Evolutionary conservation across 768 basidiomycete genomes (phyloP).

Genomic region (Hericium alpestre): DNA sequence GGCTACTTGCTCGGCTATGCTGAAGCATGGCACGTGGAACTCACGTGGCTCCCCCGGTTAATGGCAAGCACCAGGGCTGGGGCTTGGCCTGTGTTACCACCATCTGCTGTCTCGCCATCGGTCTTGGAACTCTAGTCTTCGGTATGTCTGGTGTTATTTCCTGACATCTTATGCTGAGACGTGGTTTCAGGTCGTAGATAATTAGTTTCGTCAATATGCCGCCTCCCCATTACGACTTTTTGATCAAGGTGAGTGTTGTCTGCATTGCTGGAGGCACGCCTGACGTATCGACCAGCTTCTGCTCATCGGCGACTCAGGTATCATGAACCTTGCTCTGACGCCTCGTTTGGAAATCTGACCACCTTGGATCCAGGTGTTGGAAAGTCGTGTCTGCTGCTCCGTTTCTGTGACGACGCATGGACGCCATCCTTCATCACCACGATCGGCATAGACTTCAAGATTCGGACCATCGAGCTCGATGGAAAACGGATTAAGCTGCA

Average conservation of each 20-base stretch:
- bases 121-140: background rate
- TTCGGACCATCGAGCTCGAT: conserved; percentile 95
- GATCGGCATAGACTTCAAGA: conserved; percentile 99
- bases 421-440: conserved; percentile 99
- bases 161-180: background rate
- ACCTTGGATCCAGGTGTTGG: conserved; percentile 63
- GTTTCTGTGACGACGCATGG: conserved; percentile 99
- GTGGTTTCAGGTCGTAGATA: background rate
- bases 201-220: conserved; percentile 41
- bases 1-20: too few relatives aligned
- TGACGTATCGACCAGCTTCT: conserved; percentile 48
- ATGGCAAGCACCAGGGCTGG: too few relatives aligned
- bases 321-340: background rate
- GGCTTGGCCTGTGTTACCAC: too few relatives aligned
- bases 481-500: conserved; percentile 98
- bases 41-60: too few relatives aligned
- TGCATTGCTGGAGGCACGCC: conserved; percentile 3
- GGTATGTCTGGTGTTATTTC: background rate
- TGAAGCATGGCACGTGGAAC: too few relatives aligned
- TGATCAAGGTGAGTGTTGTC: conserved; percentile 61
- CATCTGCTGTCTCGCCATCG: too few relatives aligned
- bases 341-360: background rate
- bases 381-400: conserved; percentile 89
- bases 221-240: conserved; percentile 92
- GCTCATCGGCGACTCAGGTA: conserved; percentile 93